These are phyloP conservation scores for Sarocladium brachiariae DNA, from an alignment of 2,329 filamentous ascomycete genomes.

Conservation along the genomic window DNA sequence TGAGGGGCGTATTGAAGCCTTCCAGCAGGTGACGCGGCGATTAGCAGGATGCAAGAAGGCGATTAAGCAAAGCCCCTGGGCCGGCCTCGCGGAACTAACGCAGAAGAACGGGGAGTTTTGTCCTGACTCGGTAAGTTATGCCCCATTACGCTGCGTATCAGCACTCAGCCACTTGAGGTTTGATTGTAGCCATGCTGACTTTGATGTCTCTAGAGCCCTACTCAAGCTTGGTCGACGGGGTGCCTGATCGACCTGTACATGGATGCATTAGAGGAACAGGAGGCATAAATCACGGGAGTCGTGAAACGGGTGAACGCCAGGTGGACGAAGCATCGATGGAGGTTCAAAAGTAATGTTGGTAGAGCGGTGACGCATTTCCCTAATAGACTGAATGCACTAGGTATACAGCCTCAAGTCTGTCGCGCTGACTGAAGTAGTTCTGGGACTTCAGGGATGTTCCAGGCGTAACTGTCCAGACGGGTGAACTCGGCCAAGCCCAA, in stretches of 20 bases:
- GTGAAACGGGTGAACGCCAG: too few species aligned
- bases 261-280: slow-evolving; percentile 62
- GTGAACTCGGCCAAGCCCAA: too few species aligned
- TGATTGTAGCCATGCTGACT: too few species aligned
- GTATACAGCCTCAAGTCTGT: too few species aligned
- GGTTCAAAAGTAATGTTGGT: too few species aligned
- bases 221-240: slow-evolving; percentile 92
- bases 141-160: too few species aligned
- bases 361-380: neutral
- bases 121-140: slow-evolving; percentile 70
- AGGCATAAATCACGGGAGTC: slow-evolving; percentile 8
- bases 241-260: slow-evolving; percentile 95
- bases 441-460: too few species aligned
- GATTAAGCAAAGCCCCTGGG: slow-evolving; percentile 76
- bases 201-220: slow-evolving; percentile 59
- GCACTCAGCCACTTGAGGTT: too few species aligned
- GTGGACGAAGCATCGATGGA: too few species aligned
- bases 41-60: slow-evolving; percentile 79
- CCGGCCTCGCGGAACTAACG: slow-evolving; percentile 85
- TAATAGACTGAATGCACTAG: neutral
- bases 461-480: too few species aligned
- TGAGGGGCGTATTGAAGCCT: slow-evolving; percentile 73
- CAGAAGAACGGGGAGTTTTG: slow-evolving; percentile 83
- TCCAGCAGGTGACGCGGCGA: slow-evolving; percentile 87
- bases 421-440: too few species aligned